A percentile compares a stretch with the other conserved stretches of the same genome.
Conservation (phyloP, 2,329 filamentous ascomycete species). For the Cytospora leucostoma region DNA sequence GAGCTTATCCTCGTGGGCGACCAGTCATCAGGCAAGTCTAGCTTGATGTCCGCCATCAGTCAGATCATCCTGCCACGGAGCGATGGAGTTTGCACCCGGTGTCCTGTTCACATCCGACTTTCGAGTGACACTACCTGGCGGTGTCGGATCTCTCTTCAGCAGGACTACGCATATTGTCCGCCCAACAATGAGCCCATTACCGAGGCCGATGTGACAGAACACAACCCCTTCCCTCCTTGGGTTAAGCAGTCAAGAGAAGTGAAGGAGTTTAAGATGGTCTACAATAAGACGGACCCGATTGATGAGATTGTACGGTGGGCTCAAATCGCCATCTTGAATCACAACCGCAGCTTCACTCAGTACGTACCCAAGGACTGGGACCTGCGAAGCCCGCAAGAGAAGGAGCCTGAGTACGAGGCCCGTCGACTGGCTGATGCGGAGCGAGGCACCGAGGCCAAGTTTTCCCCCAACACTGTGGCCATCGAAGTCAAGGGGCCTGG, state of each 20-base stretch:
- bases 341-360: conserved; percentile 50
- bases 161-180: conserved; percentile 61
- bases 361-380: conserved; percentile 53
- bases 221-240: conserved; percentile 68
- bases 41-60: conserved; percentile 62
- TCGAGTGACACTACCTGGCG: conserved; percentile 63
- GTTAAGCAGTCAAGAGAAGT: conserved; percentile 48
- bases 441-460: conserved; percentile 59
- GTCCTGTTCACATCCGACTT: conserved; percentile 77
- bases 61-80: conserved; percentile 72
- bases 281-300: conserved; percentile 63
- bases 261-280: conserved; percentile 64
- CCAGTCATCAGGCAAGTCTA: conserved; percentile 82
- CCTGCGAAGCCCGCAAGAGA: conserved; percentile 27
- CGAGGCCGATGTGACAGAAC: conserved; percentile 49
- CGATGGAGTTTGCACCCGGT: conserved; percentile 75
- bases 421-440: conserved; percentile 39
- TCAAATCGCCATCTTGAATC: conserved; percentile 76
- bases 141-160: conserved; percentile 67
- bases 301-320: conserved; percentile 71
- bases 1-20: conserved; percentile 84
- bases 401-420: conserved; percentile 24
- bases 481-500: conserved; percentile 73
- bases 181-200: conserved; percentile 42
- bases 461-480: conserved; percentile 79